Conservation (phyloP, 2,329 filamentous ascomycete species). For the Shiraia bambusicola region DNA sequence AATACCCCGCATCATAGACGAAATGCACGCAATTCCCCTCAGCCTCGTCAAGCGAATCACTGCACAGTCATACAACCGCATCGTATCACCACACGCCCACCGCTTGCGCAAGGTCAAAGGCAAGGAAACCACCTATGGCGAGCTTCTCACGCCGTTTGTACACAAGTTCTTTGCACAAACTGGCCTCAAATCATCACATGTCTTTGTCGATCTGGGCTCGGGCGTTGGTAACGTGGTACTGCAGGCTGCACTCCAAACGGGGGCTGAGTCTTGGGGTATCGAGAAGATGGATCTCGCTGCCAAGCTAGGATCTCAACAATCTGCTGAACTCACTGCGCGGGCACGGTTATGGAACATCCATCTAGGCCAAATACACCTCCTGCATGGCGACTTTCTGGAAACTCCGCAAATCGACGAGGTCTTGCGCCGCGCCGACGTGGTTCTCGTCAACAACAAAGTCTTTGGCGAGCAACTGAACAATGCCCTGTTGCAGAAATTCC, state of each 20-base stretch:
- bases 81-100: slow-evolving; percentile 86
- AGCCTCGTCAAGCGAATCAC: slow-evolving; percentile 73
- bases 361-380: slow-evolving; percentile 75
- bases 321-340: slow-evolving; percentile 79
- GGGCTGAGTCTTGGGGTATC: slow-evolving; percentile 93
- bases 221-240: slow-evolving; percentile 95
- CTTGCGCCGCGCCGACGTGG: slow-evolving; percentile 85
- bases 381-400: slow-evolving; percentile 80
- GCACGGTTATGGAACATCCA: slow-evolving; percentile 86
- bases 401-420: slow-evolving; percentile 69
- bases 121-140: slow-evolving; percentile 92
- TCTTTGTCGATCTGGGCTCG: slow-evolving; percentile 93
- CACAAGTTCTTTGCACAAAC: slow-evolving; percentile 78
- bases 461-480: slow-evolving; percentile 88
- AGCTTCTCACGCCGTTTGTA: slow-evolving; percentile 82
- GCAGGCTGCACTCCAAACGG: slow-evolving; percentile 88
- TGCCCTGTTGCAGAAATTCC: slow-evolving; percentile 80
- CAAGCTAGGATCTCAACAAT: slow-evolving; percentile 76
- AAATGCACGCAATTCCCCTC: slow-evolving; percentile 67
- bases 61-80: slow-evolving; percentile 85
- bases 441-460: slow-evolving; percentile 96
- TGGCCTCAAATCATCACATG: slow-evolving; percentile 74
- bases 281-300: slow-evolving; percentile 94
- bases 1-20: slow-evolving; percentile 70
- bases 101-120: slow-evolving; percentile 82